Base-by-base conservation (phyloP, 2,329 filamentous ascomycete genomes). In the Clarireedia paspali region DNA sequence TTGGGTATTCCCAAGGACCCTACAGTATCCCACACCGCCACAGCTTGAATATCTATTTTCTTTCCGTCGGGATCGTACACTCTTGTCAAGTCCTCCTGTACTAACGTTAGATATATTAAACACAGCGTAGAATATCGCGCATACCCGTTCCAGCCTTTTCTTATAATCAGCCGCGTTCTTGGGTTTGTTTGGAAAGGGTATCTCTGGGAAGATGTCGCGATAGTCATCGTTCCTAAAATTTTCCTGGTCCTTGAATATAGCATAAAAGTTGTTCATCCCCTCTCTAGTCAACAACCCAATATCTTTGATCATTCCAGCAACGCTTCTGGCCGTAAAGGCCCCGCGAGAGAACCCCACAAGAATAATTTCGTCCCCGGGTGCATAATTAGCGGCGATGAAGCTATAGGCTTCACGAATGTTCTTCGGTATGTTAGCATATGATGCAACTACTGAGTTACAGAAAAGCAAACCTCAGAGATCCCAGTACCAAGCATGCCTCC, bases 401-500 rank as follows among this genome's bases (percentile, higher is more conserved):
- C 70, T 69, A 61, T 78, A 79, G 5, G 74, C 74, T 64, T 78
- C 76, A 26, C 74, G 71, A 34, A 78, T 72, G 59, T 78, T 66
- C 75, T 55, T 47, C n/a, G 17, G 14, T 15, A 70, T 60, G 59
- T 57, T 79, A 76, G 39, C 73, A 71, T n/a, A 6, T 56, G 47
- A 53, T 30, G n/a, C 14, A 56, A 39, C 15, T 7, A 23, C 45
- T 20, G 38, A 14, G 20, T 40, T 48, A 24, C 20, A 50, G 6
- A 30, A 36, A 14, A n/a, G 14, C 59, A 42, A 39, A 67, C 66
- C 51, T 68, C 67, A 39, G 65, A 65, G 44, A 83, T 75, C 1
- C 80, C 79, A 15, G 73, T 67, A 2, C 80, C 79, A 62, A 82
- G 80, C 2, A 78, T 76, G 45, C 80, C 80, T 5, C 80, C 79